These are phyloP conservation scores for Penicillium sp. DNA, from an alignment of 2,329 filamentous ascomycete species.

Conservation along the genomic window DNA sequence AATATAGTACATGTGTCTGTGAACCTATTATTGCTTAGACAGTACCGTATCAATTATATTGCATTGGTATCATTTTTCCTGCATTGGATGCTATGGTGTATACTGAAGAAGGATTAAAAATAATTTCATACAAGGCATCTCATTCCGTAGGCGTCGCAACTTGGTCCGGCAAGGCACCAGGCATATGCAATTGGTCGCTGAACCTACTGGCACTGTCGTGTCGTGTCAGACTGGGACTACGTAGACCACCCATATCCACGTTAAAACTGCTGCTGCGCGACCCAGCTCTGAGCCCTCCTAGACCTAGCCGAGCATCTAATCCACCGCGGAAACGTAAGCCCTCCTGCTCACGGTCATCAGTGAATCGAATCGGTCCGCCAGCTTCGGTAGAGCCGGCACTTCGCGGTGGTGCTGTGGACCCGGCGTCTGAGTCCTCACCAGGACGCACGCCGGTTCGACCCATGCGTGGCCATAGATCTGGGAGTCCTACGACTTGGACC, in stretches of 20 bases:
- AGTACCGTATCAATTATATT: not conserved
- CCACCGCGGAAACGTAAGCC: conserved; percentile 35
- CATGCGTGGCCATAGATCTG: conserved; percentile 62
- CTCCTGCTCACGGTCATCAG: conserved; percentile 27
- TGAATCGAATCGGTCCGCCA: conserved; percentile 21
- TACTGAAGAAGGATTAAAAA: not conserved
- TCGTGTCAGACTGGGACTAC: conserved; percentile 33
- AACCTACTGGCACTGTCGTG: conserved; percentile 29
- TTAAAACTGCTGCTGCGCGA: conserved; percentile 38
- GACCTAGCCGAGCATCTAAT: conserved; percentile 26
- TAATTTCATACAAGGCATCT: not conserved
- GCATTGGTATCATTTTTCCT: not conserved
- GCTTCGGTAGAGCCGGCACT: conserved; percentile 30
- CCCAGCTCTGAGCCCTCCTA: conserved; percentile 33
- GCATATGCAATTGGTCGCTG: conserved; percentile 39
- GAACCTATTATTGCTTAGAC: too few species aligned
- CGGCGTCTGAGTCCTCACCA: conserved; percentile 42
- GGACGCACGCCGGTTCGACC: conserved; percentile 46
- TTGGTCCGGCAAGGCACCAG: conserved; percentile 35
- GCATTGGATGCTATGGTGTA: conserved; percentile 1
- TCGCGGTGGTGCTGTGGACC: conserved; percentile 32
- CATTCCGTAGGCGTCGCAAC: conserved; percentile 4
- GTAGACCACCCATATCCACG: conserved; percentile 31
- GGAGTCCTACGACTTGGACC: conserved; percentile 63
- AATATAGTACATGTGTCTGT: not conserved